Evolutionary conservation across 345 rosid species (phyloP), one percentile per base, ranked within the genome.

Genomic region (Rhizophora apiculata): DNA sequence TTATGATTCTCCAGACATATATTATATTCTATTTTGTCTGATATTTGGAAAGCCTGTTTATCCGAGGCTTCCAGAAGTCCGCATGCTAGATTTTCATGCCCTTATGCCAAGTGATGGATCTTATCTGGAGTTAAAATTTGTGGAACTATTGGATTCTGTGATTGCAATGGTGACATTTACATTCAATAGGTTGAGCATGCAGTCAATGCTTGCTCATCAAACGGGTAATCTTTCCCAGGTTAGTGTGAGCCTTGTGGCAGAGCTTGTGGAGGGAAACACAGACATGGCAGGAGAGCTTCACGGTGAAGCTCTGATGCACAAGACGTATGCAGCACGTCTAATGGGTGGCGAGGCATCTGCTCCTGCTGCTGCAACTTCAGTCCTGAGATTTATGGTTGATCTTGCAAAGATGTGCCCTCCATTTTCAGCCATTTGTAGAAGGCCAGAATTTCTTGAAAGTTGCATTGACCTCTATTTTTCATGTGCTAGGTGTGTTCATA

Each of bases 231-330:
- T 92, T 80, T 88, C 98, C 72, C 96, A 85, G 83, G 79, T 87
- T 73, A 87, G 93, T 82, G 87, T 91, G 59, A 86, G 92, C 81
- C 90, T 95, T 77, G 89, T 89, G 64, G 96, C 97, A 74, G 96
- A 96, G 82, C 96, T 96, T 75, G 86, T 92, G 61, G 98, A 92
- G 79, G 97, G 91, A 72, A 80, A 90, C 75, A 81, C 85, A 57
- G 98, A 96, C 81, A 89, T 85, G 91, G 86, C 90, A 51, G 99
- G 94, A 75, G 98, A 90, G 81, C 98, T 96, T 80, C 99, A 92
- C 82, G 99, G 99, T 77, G 99, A 96, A 83, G 99, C 99, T 81
- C 84, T 92, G 75, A 96, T 96, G 99, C 99, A 96, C 74, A 96
- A 92, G 86, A 96, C 99, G 15, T 96, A 96, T 76, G 99, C 99